Conservation (phyloP, 2,329 filamentous ascomycete species). For the Alternaria sp. region DNA sequence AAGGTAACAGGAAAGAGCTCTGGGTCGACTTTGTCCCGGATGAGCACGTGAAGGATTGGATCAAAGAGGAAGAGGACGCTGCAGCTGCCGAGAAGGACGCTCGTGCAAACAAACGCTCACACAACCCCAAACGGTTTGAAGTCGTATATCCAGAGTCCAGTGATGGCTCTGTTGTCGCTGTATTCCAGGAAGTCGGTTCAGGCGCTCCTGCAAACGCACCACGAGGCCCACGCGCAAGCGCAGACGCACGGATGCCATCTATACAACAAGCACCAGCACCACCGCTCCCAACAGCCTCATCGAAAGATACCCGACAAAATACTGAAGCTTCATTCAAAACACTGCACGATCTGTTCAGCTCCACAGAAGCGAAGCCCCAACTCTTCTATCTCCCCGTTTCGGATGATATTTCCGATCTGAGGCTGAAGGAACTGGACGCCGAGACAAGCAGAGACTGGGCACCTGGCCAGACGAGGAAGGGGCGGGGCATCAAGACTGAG, state of each 20-base stretch:
- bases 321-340: conserved; percentile 55
- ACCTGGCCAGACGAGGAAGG: conserved; percentile 37
- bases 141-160: conserved; percentile 34
- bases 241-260: conserved; percentile 8
- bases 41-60: conserved; percentile 75
- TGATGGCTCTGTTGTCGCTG: conserved; percentile 28
- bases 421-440: conserved; percentile 66
- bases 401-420: conserved; percentile 66
- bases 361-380: conserved; percentile 66
- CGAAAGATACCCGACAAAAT: conserved; percentile 26
- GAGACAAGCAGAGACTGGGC: conserved; percentile 53
- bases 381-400: conserved; percentile 71
- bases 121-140: conserved; percentile 37
- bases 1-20: conserved; percentile 80
- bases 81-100: conserved; percentile 37
- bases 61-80: conserved; percentile 56
- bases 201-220: conserved; percentile 31
- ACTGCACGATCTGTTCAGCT: conserved; percentile 66
- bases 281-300: conserved; percentile 3
- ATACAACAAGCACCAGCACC: not conserved
- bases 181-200: conserved; percentile 44
- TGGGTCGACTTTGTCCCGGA: conserved; percentile 91
- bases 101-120: conserved; percentile 23
- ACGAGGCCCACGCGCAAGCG: conserved; percentile 25
- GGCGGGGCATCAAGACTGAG: conserved; percentile 35